Evolutionary conservation across 768 basidiomycete genomes (phyloP).

Genomic region (Lactarius hatsudake): DNA sequence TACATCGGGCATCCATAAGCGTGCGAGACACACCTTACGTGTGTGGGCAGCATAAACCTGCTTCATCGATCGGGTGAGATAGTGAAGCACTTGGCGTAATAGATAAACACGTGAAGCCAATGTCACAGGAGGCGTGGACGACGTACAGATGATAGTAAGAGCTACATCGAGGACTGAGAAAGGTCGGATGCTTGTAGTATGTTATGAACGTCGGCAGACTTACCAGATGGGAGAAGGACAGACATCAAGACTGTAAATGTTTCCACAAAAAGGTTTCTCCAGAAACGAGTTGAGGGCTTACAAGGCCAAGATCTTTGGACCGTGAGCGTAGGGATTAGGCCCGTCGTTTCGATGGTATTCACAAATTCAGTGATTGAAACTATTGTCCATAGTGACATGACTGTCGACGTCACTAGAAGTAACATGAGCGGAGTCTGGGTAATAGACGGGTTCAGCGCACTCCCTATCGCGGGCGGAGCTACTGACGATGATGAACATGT

Average conservation of each 20-base stretch:
- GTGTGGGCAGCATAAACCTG: neutral
- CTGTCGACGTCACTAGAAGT: constrained; percentile 5
- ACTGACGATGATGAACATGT: too few relatives aligned
- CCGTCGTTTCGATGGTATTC: neutral
- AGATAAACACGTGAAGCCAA: neutral
- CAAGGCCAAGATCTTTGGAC: neutral
- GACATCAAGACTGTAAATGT: neutral
- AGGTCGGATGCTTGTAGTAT: neutral
- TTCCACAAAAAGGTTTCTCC: neutral
- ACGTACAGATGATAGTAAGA: neutral
- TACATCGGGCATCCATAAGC: too few relatives aligned
- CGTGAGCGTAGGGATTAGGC: neutral
- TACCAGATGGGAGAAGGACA: neutral
- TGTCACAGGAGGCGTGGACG: neutral
- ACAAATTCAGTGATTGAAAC: too few relatives aligned
- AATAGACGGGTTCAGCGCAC: neutral
- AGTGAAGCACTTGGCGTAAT: neutral
- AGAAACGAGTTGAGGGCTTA: neutral
- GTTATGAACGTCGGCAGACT: neutral
- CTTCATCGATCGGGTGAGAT: neutral
- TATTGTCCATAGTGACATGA: neutral
- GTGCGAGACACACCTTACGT: constrained; percentile 8
- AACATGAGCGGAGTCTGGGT: constrained; percentile 3
- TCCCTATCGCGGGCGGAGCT: too few relatives aligned
- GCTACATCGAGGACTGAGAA: neutral